Percentiles rank a stretch among this genome's conserved stretches.
Conservation (phyloP, 2,329 filamentous ascomycete genomes). For the Neofusicoccum cordaticola region DNA sequence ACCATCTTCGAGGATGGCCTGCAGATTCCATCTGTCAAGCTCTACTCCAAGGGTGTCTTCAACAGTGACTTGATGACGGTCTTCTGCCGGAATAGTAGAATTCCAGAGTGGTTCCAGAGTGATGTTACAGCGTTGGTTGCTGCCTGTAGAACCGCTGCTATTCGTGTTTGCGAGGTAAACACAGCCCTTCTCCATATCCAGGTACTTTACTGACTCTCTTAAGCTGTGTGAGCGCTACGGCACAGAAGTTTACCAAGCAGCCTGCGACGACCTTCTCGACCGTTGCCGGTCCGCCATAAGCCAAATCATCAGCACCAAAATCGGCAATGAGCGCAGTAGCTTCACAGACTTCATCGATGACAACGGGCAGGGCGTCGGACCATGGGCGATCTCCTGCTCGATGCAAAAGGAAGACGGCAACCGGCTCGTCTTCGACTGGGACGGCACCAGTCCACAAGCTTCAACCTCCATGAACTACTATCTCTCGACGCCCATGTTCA, state of each 20-base stretch:
- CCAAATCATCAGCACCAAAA: conserved; percentile 47
- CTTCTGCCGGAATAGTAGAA: conserved; percentile 49
- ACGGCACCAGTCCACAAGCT: conserved; percentile 48
- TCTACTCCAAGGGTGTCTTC: conserved; percentile 45
- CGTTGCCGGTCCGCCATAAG: conserved; percentile 46
- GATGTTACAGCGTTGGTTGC: conserved; percentile 49
- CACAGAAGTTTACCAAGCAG: conserved; percentile 44
- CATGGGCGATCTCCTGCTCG: conserved; percentile 47
- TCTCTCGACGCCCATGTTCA: conserved; percentile 50
- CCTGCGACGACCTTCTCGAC: conserved; percentile 44
- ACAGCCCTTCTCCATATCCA: fast-evolving
- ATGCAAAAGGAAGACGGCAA: conserved; percentile 44
- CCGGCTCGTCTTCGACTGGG: conserved; percentile 49
- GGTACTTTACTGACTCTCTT: neutral
- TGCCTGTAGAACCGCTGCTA: conserved; percentile 45
- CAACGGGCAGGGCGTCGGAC: conserved; percentile 46
- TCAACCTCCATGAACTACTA: conserved; percentile 50
- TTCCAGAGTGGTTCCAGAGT: conserved; percentile 49
- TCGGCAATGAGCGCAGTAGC: conserved; percentile 40
- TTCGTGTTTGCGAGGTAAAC: conserved; percentile 40
- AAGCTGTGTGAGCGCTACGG: conserved; percentile 45
- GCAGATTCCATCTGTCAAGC: conserved; percentile 50
- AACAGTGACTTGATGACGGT: conserved; percentile 46
- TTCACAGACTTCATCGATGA: conserved; percentile 53
- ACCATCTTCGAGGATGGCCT: conserved; percentile 51